Conservation (phyloP, 2,329 filamentous ascomycete species). For the Aspergillus calidoustus region DNA sequence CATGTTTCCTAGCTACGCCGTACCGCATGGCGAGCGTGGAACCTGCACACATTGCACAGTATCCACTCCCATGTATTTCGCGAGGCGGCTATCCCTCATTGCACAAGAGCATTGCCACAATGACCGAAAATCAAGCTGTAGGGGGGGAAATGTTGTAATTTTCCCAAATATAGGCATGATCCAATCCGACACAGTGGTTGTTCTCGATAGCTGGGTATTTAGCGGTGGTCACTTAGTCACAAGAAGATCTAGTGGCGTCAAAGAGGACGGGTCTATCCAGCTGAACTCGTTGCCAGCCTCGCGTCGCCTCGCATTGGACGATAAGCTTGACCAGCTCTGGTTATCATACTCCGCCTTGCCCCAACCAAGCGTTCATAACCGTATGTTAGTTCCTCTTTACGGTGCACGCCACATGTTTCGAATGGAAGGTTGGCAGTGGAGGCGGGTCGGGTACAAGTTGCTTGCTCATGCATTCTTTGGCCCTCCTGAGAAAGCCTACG, state of each 20-base stretch:
- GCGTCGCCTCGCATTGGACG: neutral
- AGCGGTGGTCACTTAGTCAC: neutral
- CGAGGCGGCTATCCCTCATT: neutral
- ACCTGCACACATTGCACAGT: neutral
- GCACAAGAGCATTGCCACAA: neutral
- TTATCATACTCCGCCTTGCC: neutral
- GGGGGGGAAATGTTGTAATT: neutral
- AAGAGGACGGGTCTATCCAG: neutral
- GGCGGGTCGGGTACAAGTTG: neutral
- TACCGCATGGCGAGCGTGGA: neutral
- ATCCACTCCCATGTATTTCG: neutral
- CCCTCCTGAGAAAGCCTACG: neutral
- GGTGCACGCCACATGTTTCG: neutral
- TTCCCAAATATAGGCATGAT: neutral
- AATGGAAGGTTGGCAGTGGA: neutral
- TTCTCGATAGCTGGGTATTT: neutral
- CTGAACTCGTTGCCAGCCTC: neutral
- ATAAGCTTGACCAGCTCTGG: neutral
- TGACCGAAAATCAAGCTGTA: neutral
- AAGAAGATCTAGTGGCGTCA: neutral
- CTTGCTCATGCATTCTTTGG: neutral
- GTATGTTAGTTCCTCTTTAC: neutral
- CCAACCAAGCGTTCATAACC: neutral
- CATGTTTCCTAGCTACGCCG: neutral
- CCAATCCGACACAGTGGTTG: neutral